Percentiles rank a stretch among this genome's conserved stretches.
Evolutionary conservation across 108 stramenopile species (phyloP).

Genomic region (Cyclotella distinguenda): DNA sequence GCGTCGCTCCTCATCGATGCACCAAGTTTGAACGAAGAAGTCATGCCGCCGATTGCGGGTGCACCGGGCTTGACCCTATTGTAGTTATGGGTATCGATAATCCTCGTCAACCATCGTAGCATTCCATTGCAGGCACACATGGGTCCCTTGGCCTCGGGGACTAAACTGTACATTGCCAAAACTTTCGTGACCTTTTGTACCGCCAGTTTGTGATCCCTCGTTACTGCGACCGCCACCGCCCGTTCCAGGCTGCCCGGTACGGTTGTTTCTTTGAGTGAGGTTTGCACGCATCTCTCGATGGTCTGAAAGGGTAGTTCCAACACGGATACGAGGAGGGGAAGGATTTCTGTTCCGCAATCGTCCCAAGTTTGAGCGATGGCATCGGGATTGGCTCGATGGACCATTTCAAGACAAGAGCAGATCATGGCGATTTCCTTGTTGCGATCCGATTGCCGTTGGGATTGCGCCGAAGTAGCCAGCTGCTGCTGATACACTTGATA

Average conservation of each 20-base stretch:
- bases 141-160: conserved; percentile 55
- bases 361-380: conserved; percentile 57
- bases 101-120: conserved; percentile 45
- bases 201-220: conserved; percentile 49
- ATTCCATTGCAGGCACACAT: conserved; percentile 51
- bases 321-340: conserved; percentile 48
- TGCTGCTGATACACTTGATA: conserved; percentile 20
- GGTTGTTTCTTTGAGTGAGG: conserved; percentile 30
- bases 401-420: conserved; percentile 56
- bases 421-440: conserved; percentile 59
- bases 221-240: conserved; percentile 40
- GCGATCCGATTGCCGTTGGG: conserved; percentile 38
- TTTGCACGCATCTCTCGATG: conserved; percentile 37
- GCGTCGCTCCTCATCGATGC: background rate
- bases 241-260: conserved; percentile 44
- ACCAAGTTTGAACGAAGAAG: background rate
- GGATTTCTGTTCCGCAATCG: conserved; percentile 46
- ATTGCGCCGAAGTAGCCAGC: conserved; percentile 13
- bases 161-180: conserved; percentile 52
- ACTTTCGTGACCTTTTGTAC: conserved; percentile 60
- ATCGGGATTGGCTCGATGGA: conserved; percentile 55
- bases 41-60: conserved; percentile 28
- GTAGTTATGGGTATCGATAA: conserved; percentile 54
- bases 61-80: conserved; percentile 47
- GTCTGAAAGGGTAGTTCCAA: conserved; percentile 51